These are phyloP conservation scores for Colletotrichum lini DNA, from an alignment of 2,329 filamentous ascomycete genomes.

Conservation along the genomic window DNA sequence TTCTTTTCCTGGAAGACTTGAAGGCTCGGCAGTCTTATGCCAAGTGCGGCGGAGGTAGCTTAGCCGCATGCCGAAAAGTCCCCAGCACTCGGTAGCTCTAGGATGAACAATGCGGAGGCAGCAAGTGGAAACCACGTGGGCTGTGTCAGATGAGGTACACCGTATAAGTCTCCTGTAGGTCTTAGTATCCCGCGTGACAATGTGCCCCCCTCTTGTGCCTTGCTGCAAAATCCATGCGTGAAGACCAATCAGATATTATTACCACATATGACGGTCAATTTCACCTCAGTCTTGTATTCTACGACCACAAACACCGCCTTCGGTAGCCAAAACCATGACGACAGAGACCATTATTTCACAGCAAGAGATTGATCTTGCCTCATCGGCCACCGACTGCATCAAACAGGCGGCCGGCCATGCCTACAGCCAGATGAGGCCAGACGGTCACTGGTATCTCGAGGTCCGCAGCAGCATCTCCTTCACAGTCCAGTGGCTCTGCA, in stretches of 20 bases:
- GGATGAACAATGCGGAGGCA: background rate
- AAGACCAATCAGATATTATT: background rate
- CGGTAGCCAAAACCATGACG: background rate
- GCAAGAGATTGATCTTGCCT: conserved; percentile 10
- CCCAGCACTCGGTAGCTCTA: too few relatives aligned
- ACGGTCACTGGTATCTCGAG: conserved; percentile 30
- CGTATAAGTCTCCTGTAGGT: conserved; percentile 15
- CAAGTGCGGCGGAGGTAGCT: too few relatives aligned
- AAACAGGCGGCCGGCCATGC: conserved; percentile 21
- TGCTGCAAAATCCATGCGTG: background rate
- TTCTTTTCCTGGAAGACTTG: too few relatives aligned
- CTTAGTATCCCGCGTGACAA: background rate
- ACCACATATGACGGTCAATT: background rate
- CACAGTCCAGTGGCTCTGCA: conserved; percentile 23
- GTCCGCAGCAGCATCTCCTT: conserved; percentile 26
- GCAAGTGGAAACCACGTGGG: background rate
- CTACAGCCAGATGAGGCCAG: conserved; percentile 27
- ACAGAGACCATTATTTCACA: background rate
- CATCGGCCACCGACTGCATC: conserved; percentile 8
- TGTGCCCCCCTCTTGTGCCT: too few relatives aligned
- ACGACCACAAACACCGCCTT: background rate
- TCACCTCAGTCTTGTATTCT: background rate
- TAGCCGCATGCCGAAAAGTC: too few relatives aligned
- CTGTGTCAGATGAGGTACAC: background rate
- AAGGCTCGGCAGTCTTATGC: too few relatives aligned